Evolutionary conservation across 352 stramenopile species (phyloP).

Genomic region (Phytopythium sindhum): DNA sequence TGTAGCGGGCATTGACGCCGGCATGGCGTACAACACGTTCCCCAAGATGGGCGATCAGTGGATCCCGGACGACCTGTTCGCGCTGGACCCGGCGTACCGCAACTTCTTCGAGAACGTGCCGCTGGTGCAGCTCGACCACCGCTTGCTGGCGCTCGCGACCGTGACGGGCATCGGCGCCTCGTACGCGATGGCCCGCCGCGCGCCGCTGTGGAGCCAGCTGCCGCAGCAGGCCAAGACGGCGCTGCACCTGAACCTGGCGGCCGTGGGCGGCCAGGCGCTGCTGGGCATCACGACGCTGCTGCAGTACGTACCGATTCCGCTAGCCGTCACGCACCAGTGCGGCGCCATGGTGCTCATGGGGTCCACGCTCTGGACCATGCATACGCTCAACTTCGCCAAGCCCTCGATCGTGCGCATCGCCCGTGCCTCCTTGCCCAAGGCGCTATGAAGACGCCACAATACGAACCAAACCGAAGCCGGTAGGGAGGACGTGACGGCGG

Average conservation of each 20-base stretch:
- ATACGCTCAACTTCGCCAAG: slow-evolving; percentile 88
- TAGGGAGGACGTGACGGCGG: too few species aligned
- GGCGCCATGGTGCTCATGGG: slow-evolving; percentile 94
- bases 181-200: slow-evolving; percentile 65
- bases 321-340: slow-evolving; percentile 96
- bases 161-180: slow-evolving; percentile 61
- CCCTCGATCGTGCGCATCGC: slow-evolving; percentile 36
- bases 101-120: slow-evolving; percentile 99
- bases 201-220: slow-evolving; percentile 85
- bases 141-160: slow-evolving; percentile 93
- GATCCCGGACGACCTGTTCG: slow-evolving; percentile 94
- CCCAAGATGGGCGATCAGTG: slow-evolving; percentile 94
- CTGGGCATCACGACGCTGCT: slow-evolving; percentile 98
- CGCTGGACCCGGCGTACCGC: slow-evolving; percentile 84
- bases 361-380: slow-evolving; percentile 89
- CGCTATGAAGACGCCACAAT: slow-evolving; percentile 18
- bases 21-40: slow-evolving; percentile 98
- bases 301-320: slow-evolving; percentile 93
- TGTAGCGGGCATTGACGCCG: slow-evolving; percentile 98
- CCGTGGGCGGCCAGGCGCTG: slow-evolving; percentile 77
- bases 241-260: slow-evolving; percentile 73
- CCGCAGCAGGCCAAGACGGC: slow-evolving; percentile 70
- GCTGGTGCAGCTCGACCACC: slow-evolving; percentile 98
- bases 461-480: too few species aligned
- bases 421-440: slow-evolving; percentile 34